Evolutionary conservation across 768 basidiomycete species (phyloP).

Genomic region (Leccinum aurantiacum): DNA sequence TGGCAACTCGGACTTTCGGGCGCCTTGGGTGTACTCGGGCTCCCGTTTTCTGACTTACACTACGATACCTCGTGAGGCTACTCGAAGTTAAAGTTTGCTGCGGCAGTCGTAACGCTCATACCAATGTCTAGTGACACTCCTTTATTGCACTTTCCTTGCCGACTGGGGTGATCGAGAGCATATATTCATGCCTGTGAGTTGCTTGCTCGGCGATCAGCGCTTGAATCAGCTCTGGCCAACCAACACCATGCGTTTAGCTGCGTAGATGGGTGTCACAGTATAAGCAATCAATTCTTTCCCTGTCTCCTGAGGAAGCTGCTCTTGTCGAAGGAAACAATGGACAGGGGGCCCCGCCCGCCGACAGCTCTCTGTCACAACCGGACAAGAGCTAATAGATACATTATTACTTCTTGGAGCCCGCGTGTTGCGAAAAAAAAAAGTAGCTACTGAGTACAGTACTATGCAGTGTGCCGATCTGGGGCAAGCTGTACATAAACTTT

Average conservation of each 20-base stretch:
- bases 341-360: not conserved
- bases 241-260: constrained; percentile 35
- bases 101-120: not conserved
- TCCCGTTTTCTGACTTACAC: constrained; percentile 53
- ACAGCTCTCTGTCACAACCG: constrained; percentile 1
- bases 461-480: not conserved
- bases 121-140: constrained; percentile 41
- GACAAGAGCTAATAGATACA: constrained; percentile 4
- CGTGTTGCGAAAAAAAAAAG: constrained; percentile 2
- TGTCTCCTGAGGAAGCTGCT: constrained; percentile 54
- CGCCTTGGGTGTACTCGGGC: constrained; percentile 58
- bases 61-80: constrained; percentile 52
- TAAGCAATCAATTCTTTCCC: constrained; percentile 53
- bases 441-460: not conserved
- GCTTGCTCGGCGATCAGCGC: not conserved
- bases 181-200: constrained; percentile 64
- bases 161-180: constrained; percentile 74
- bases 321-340: constrained; percentile 18
- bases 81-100: not conserved
- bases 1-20: constrained; percentile 46
- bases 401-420: not conserved
- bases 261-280: constrained; percentile 56
- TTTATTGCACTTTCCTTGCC: constrained; percentile 61
- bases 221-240: not conserved
- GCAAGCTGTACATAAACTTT: constrained; percentile 48